Evolutionary conservation across 148 eudicot species (phyloP), one percentile per base, ranked within the genome.

Genomic region (Rhododendron molle): DNA sequence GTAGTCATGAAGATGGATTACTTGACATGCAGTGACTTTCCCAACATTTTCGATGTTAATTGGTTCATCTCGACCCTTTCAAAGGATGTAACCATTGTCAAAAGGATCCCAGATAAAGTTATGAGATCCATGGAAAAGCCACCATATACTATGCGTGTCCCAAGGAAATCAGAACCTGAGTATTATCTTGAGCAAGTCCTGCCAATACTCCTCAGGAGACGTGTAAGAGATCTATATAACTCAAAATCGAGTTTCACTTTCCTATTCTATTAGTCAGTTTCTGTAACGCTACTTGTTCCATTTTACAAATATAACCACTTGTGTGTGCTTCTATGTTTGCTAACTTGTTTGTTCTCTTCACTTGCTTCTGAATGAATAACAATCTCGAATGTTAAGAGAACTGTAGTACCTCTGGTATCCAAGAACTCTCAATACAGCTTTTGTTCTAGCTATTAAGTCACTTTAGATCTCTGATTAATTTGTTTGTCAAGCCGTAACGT

Each of bases 121-220:
- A 94, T 93, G 98, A 93, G 94, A 84, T 93, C 96, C 65, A 92
- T 94, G 97, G 95, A 93, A 26, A 95, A 93, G 85, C 96, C 94
- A 56, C 99, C 99, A 20, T 92, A 95, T 78, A 92, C 95, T 5
- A 94, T 93, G 97, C 95, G 99, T 28, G 98, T 97, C 47, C 99
- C 99, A 20, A 91, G 99, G n/a, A 97, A 93, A 92, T 97, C 98
- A 85, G 96, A 96, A 86, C 98, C 99, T 13, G 93, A 93, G 60
- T 94, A 93, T 89, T 97, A 97, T 81, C 56, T 92, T 74, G 94
- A 93, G 77, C 92, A 90, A 80, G 98, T 97, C 28, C 82, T 95
- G 82, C 99, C 98, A 18, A 92, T 97, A 88, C 95, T 97, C 47
- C 79, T 92, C 87, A 92, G 96, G 88, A 93, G 97, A 89, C 96